phyloP scores from a whole-genome alignment of 1,284 basidiomycete species.

The Gymnopus androsaceus region DNA sequence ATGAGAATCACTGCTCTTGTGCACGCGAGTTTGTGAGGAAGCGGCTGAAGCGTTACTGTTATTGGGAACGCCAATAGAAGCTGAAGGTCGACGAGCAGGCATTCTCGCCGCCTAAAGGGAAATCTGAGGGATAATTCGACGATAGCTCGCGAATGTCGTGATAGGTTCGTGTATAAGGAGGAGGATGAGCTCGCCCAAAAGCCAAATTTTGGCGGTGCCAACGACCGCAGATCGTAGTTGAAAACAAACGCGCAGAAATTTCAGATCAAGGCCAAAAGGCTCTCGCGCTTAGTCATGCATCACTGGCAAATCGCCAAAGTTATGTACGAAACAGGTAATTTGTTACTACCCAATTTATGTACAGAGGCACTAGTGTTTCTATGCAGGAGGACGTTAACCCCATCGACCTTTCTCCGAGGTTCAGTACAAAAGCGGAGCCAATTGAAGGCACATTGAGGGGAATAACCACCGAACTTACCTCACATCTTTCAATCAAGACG shows the following conservation, averaged over 20 bases:
- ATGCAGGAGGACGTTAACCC: no score
- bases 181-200: not conserved
- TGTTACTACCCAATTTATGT: no score
- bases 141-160: not conserved
- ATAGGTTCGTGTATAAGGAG: not conserved
- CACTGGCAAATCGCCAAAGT: no score
- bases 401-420: no score
- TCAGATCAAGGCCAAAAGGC: not conserved
- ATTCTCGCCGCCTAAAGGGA: conserved; percentile 1
- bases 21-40: conserved; percentile 26
- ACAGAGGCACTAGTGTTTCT: no score
- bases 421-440: no score
- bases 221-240: not conserved
- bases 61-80: conserved; percentile 6
- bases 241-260: conserved; percentile 1
- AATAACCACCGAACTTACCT: no score
- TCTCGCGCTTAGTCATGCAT: no score
- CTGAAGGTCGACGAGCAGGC: conserved; percentile 21
- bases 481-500: no score
- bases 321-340: no score
- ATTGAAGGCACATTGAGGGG: no score
- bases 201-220: not conserved
- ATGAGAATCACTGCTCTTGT: conserved; percentile 43
- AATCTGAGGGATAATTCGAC: not conserved
- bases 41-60: conserved; percentile 3